Base-by-base conservation (phyloP, 1,284 basidiomycete species). In the Leccinum subspadiceum region DNA sequence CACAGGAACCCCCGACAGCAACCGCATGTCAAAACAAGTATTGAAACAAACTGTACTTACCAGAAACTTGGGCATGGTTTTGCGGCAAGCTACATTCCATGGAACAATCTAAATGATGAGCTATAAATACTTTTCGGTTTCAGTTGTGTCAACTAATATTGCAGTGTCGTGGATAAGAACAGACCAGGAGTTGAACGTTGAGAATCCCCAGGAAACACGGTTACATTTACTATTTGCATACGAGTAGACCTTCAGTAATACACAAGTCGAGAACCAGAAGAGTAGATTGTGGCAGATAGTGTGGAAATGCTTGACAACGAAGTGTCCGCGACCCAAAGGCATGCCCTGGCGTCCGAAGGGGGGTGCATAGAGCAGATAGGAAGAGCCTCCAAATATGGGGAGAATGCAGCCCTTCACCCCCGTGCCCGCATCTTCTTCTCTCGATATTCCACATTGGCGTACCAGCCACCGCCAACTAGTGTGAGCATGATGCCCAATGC, bases 381-480 rank as follows among this genome's bases (percentile, higher is more conserved):
- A 15, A 44, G 41, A 44, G 7, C 17, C 41, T 20, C 22, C 17
- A 54, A 17, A 46, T 12, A 9, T 26, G 44, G 22, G n/a, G 13
- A 24, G 15, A 24, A 26, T n/a, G 7, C 7, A 15, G 12, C 24
- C 48, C 48, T 49, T 49, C 48, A 49, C 20, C 31, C 26, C 41
- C 62, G 68, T 62, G 35, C 50, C 22, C 72, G 68, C 2, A 65
- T 60, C 54, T 6, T 67, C 73, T 83, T 87, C 72, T 91, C 89
- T 53, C 68, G 65, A 63, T 86, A 84, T 70, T 94, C 92, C 12
- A 93, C 84, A 50, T 78, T 79, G 0, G 88, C 92, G 70, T 94
- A 96, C 82, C 86, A 88, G 17, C 85, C 92, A 13, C 95, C 94
- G 31, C 95, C 95, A 5, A 83, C 64, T 3, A 97, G 81, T 4